Percentiles rank a stretch among this genome's conserved stretches.
These are phyloP conservation scores for Cytospora piceae DNA, from an alignment of 2,329 filamentous ascomycete genomes.

Conservation along the genomic window DNA sequence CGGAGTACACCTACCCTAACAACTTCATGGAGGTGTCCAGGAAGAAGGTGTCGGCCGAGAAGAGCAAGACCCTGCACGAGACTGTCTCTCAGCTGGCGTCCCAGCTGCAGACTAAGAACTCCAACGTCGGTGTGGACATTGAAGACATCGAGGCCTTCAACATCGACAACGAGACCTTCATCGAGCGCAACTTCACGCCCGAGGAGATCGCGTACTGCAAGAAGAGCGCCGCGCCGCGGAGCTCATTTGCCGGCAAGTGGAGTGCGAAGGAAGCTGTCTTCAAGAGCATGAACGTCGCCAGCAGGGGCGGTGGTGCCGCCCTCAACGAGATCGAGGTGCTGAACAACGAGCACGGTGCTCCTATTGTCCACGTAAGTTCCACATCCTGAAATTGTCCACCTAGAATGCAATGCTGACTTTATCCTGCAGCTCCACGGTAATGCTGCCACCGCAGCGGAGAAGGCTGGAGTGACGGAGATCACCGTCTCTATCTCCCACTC, in stretches of 20 bases:
- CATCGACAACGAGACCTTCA: conserved; percentile 90
- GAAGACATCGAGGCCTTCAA: conserved; percentile 88
- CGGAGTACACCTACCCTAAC: conserved; percentile 73
- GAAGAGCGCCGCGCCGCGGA: conserved; percentile 76
- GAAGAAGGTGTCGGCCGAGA: conserved; percentile 52
- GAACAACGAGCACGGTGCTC: conserved; percentile 79
- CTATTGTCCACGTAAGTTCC: conserved; percentile 76
- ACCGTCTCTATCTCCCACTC: conserved; percentile 96
- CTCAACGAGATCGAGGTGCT: conserved; percentile 94
- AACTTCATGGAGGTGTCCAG: conserved; percentile 68
- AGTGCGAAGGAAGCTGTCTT: conserved; percentile 98
- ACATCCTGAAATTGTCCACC: not conserved
- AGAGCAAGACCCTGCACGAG: conserved; percentile 67
- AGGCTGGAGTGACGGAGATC: conserved; percentile 85
- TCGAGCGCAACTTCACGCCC: conserved; percentile 91
- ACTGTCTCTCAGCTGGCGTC: conserved; percentile 79
- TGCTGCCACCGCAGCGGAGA: conserved; percentile 79
- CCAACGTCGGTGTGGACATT: conserved; percentile 91
- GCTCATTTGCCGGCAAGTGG: conserved; percentile 94
- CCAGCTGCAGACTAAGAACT: conserved; percentile 64
- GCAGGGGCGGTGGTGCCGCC: conserved; percentile 85
- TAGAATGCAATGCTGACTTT: conserved; percentile 44
- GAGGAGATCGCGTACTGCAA: conserved; percentile 86
- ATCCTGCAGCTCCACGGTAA: conserved; percentile 76
- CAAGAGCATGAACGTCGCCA: conserved; percentile 87